These are phyloP conservation scores for Trichoderma endophyticum DNA, from an alignment of 2,329 filamentous ascomycete genomes.

Conservation along the genomic window DNA sequence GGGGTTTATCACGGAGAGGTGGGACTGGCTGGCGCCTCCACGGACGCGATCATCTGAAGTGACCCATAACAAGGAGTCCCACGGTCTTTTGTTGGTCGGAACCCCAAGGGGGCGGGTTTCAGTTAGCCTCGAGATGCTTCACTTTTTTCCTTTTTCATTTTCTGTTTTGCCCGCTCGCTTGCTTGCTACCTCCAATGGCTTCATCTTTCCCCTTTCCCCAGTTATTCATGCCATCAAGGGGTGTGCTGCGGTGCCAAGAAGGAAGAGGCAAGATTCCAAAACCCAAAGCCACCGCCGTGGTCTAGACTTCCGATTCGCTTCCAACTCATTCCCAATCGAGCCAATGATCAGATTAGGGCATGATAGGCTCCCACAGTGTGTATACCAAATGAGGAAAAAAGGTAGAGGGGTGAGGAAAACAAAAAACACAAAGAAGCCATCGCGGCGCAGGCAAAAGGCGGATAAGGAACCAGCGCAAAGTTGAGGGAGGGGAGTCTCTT, in stretches of 20 bases:
- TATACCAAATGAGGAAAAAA: no score
- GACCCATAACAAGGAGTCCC: conserved; percentile 61
- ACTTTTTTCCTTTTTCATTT: neutral
- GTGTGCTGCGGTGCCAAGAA: neutral
- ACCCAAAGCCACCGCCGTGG: neutral
- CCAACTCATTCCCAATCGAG: neutral
- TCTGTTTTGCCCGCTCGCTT: neutral
- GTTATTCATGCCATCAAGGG: neutral
- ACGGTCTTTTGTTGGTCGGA: conserved; percentile 44
- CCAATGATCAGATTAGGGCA: neutral
- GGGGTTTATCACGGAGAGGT: conserved; percentile 37
- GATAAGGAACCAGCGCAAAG: neutral
- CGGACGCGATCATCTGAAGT: conserved; percentile 74
- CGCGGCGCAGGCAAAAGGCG: neutral
- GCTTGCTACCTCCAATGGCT: neutral
- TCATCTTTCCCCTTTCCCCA: neutral
- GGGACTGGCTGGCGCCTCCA: conserved; percentile 63
- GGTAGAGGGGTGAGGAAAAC: neutral
- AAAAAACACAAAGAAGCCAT: neutral
- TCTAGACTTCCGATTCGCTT: neutral
- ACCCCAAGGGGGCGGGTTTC: neutral
- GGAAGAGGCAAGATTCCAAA: neutral
- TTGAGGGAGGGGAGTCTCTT: conserved; percentile 22
- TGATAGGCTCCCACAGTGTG: neutral
- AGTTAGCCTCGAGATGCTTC: conserved; percentile 13